Evolutionary conservation across 139 green algal species (phyloP).

Genomic region (Protoeuglena noctilucae): DNA sequence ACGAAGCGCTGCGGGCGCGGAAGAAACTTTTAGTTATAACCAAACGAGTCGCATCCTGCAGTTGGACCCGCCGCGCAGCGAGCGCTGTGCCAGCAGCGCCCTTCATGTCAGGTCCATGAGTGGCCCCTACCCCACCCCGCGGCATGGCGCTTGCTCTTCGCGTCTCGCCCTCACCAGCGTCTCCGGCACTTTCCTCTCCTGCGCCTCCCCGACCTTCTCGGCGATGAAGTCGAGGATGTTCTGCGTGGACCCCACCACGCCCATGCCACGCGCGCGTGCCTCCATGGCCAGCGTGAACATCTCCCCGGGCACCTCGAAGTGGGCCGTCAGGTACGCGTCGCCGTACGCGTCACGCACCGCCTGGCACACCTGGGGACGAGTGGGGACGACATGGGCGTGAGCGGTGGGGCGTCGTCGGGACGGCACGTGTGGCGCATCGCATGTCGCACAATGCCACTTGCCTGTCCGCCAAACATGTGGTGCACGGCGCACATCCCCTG

Average conservation of each 20-base stretch:
- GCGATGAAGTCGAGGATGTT: constrained; percentile 97
- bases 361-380: neutral
- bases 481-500: constrained; percentile 93
- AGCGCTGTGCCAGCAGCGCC: too few relatives aligned
- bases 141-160: too few relatives aligned
- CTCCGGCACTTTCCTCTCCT: constrained; percentile 41
- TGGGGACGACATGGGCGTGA: constrained; percentile 93
- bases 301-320: constrained; percentile 90
- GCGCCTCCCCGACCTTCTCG: constrained; percentile 37
- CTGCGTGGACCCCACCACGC: constrained; percentile 84
- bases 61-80: too few relatives aligned
- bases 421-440: constrained; percentile 81
- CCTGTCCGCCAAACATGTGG: constrained; percentile 82
- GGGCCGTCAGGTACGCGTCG: constrained; percentile 86
- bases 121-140: too few relatives aligned
- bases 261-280: constrained; percentile 57
- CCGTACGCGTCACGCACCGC: constrained; percentile 40
- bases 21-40: too few relatives aligned
- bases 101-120: too few relatives aligned
- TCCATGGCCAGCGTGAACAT: constrained; percentile 87
- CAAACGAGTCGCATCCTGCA: too few relatives aligned
- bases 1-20: too few relatives aligned
- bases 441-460: constrained; percentile 7
- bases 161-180: too few relatives aligned
- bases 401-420: constrained; percentile 88